Evolutionary conservation across 2,329 filamentous ascomycete species (phyloP).

Genomic region (Epichloe scottii): DNA sequence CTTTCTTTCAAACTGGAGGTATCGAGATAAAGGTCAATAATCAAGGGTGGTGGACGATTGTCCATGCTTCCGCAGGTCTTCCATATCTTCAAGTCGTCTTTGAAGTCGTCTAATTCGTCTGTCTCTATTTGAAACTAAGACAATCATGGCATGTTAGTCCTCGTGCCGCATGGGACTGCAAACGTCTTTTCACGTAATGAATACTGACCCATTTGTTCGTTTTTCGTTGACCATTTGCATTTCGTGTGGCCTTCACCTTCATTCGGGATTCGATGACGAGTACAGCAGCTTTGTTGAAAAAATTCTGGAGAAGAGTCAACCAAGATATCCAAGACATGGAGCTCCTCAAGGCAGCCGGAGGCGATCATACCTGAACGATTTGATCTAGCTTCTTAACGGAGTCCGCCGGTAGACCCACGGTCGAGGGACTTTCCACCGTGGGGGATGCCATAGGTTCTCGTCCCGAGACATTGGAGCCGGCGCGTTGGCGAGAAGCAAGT

Average conservation of each 20-base stretch:
- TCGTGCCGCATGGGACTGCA: background rate
- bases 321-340: no score
- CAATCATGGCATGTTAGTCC: background rate
- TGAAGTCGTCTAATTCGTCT: constrained; percentile 80
- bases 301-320: constrained; percentile 50
- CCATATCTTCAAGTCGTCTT: constrained; percentile 71
- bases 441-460: constrained; percentile 34
- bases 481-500: constrained; percentile 27
- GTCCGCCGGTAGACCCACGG: constrained; percentile 46
- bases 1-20: constrained; percentile 65
- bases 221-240: constrained; percentile 35
- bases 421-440: constrained; percentile 30
- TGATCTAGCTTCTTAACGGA: constrained; percentile 74
- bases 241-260: constrained; percentile 43
- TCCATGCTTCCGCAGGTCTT: constrained; percentile 65
- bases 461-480: constrained; percentile 29
- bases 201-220: constrained; percentile 75
- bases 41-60: constrained; percentile 66
- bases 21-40: constrained; percentile 86
- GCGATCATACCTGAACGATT: constrained; percentile 63
- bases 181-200: background rate
- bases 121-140: constrained; percentile 85
- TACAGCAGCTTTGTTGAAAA: constrained; percentile 77
- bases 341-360: background rate
- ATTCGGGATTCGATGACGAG: constrained; percentile 74